Evolutionary conservation across 176 grass and related monocot species (phyloP).

Genomic region (Hordeum vulgare): MorexV3_pseudomolecules_assembly NC_058519.1:129463961-129464460

Average conservation of each 20-base stretch:
- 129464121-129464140: background rate
- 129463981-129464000: no score
- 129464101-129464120: background rate
- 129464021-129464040: no score
- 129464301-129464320: background rate
- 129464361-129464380: constrained; percentile 9
- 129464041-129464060: no score
- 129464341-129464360: background rate
- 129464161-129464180: background rate
- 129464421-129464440: constrained; percentile 71
- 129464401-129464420: constrained; percentile 44
- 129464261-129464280: background rate
- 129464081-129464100: background rate
- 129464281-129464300: background rate
- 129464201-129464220: background rate
- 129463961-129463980: no score
- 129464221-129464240: background rate
- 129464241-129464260: background rate
- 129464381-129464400: constrained; percentile 15
- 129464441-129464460: constrained; percentile 52
- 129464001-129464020: no score
- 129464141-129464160: background rate
- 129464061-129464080: background rate
- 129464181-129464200: background rate
- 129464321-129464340: background rate